Base-by-base conservation (phyloP, 768 basidiomycete genomes). In the Collybia nuda region DNA sequence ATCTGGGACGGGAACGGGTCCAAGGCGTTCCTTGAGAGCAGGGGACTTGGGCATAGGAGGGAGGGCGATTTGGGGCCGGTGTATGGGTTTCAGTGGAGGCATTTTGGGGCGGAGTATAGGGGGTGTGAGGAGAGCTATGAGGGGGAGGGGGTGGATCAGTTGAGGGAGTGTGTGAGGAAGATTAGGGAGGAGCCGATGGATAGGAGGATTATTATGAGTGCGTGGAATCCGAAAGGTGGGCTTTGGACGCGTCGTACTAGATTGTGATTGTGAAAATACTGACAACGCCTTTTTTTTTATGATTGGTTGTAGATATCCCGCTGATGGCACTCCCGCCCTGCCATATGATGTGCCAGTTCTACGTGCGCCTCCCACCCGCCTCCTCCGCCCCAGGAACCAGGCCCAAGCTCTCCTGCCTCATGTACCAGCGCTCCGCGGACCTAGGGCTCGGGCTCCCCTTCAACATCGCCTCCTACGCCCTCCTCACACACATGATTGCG, bases 331-430 rank as follows among this genome's bases (percentile, higher is more conserved):
- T 99, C 0, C 97, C 97, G 0, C 97, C 97, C 0, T 99, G 97
- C 68, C 97, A 98, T 70, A 88, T 98, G 84, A 87, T 98, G 69
- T 98, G 94, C 71, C 97, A 99, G 65, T 99, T 99, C 78, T 98
- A 93, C 74, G 96, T 99, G 29, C 88, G 93, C 62, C 85, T 96
- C 29, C 90, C 96, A 0, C 69, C 83, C 3, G 56, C 76, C 0
- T 58, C 68, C 12, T 60, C 75, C 15, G 24, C 76, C 82, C 1
- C 59, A 67, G 1, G 63, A 73, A 15, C n/a, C n/a, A 85, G 82
- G 56, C 87, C 86, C 7, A 81, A 80, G 50, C 85, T 98, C 15
- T 95, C 93, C 7, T 98, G 95, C 67, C 78, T 96, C 40, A 94
- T 98, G 93, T 98, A 87, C 73, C 96, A 98, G 63, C 90, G 97